A percentile compares a stretch with the other conserved stretches of the same genome.
Conservation (phyloP, 2,329 filamentous ascomycete species). For the Ceratocystis alfenasii region DNA sequence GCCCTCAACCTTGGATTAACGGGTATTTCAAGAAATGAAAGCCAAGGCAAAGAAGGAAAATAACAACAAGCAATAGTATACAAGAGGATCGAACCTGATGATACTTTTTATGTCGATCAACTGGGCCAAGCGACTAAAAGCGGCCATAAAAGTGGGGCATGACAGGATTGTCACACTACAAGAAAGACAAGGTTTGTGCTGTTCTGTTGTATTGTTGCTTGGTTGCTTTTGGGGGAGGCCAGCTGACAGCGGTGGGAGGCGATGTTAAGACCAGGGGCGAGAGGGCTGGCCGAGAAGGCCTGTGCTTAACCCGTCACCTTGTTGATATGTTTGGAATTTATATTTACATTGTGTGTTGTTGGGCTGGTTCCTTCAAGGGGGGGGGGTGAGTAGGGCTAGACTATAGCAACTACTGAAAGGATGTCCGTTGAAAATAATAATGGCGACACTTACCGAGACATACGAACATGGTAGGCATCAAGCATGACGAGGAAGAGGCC, state of each 20-base stretch:
- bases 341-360: not conserved
- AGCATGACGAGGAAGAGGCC: not conserved
- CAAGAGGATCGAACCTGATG: not conserved
- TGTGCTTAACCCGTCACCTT: not conserved
- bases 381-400: no score
- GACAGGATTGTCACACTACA: not conserved
- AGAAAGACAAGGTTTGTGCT: not conserved
- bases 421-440: not conserved
- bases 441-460: not conserved
- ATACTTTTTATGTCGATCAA: conserved; percentile 7
- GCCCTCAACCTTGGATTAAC: no score
- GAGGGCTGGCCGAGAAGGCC: conserved; percentile 3
- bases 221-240: not conserved
- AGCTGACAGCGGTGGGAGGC: not conserved
- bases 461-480: not conserved
- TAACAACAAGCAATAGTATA: not conserved
- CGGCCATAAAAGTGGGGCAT: not conserved
- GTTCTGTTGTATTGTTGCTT: not conserved
- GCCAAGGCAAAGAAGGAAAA: no score
- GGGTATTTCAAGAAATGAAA: no score
- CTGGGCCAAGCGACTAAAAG: not conserved
- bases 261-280: not conserved
- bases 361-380: not conserved
- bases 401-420: no score
- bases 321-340: not conserved